phyloP scores from a whole-genome alignment of 2,329 filamentous ascomycete species.

The Trichoderma endophyticum region DNA sequence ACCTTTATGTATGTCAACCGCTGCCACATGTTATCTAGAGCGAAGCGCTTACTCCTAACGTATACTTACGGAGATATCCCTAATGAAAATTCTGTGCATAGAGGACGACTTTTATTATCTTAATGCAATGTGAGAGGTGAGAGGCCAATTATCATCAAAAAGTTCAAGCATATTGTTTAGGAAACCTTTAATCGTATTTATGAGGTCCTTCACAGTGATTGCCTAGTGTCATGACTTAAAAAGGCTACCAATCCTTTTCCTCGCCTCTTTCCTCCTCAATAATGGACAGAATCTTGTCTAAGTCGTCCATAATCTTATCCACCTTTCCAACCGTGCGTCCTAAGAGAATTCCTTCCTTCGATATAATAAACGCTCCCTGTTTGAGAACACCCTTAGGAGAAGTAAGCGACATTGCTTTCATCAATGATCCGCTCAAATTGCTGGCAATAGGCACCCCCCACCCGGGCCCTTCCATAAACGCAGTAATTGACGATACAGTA shows the following conservation, averaged over 20 bases:
- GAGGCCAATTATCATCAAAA: background rate
- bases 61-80: no score
- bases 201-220: background rate
- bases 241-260: background rate
- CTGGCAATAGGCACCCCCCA: background rate
- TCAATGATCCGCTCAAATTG: background rate
- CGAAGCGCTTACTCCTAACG: no score
- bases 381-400: background rate
- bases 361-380: background rate
- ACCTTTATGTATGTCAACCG: no score
- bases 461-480: background rate
- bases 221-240: background rate
- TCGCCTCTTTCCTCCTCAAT: background rate
- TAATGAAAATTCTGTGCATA: no score
- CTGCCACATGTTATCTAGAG: no score
- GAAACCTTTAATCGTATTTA: background rate
- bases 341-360: background rate
- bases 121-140: no score
- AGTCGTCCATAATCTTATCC: background rate
- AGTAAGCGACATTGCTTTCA: background rate
- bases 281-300: rapidly evolving
- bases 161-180: background rate
- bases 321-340: background rate
- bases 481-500: background rate
- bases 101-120: no score